phyloP scores from a whole-genome alignment of 176 grass and related monocot species.

The Bothriochloa decipiens region DNA sequence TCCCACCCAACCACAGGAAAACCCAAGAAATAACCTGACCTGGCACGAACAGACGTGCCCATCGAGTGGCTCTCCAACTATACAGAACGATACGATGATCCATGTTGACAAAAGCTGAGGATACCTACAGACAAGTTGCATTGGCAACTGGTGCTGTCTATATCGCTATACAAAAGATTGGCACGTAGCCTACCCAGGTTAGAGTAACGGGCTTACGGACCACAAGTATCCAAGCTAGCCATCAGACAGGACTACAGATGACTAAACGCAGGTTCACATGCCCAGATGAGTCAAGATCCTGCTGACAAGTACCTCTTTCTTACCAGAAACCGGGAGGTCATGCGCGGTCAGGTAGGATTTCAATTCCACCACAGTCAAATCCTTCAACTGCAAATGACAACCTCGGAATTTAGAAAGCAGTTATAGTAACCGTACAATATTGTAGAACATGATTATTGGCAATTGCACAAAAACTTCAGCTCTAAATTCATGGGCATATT shows the following conservation, averaged over 20 bases:
- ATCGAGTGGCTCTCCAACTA: too few species aligned
- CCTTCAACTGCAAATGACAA: conserved; percentile 73
- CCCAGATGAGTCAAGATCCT: conserved; percentile 91
- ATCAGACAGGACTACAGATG: conserved; percentile 12
- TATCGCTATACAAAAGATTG: conserved; percentile 37
- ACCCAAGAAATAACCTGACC: too few species aligned
- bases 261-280: conserved; percentile 50
- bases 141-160: neutral
- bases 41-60: too few species aligned
- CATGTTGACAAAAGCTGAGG: conserved; percentile 1
- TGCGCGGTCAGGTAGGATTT: conserved; percentile 80
- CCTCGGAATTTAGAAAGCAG: neutral
- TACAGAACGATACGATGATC: too few species aligned
- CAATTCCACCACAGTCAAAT: conserved; percentile 62
- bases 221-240: neutral
- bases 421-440: neutral
- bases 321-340: conserved; percentile 68
- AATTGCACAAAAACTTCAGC: neutral
- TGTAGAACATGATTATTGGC: neutral
- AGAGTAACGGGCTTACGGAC: neutral
- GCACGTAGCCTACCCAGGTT: conserved; percentile 9
- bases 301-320: conserved; percentile 79
- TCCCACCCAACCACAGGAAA: too few species aligned
- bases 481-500: neutral
- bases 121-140: neutral